Evolutionary conservation across 495 filamentous ascomycete species (phyloP).

Genomic region (Hypoxylon intermedium): DNA sequence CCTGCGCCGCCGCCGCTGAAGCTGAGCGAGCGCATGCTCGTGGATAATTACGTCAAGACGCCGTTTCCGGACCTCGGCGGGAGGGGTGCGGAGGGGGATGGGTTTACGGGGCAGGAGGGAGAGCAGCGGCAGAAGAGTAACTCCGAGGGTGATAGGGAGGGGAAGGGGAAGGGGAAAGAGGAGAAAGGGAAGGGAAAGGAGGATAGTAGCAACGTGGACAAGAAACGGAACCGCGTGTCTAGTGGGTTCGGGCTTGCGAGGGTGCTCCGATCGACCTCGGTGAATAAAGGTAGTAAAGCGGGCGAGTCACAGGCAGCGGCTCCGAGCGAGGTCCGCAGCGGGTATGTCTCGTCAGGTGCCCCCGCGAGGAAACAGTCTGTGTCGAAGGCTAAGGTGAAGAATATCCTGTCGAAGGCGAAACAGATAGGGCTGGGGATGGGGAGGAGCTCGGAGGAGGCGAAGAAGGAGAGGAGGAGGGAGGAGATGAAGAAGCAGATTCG

Average conservation of each 20-base stretch:
- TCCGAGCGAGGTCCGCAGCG: neutral
- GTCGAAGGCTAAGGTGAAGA: conserved; percentile 30
- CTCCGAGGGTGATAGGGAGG: neutral
- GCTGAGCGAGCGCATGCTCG: conserved; percentile 26
- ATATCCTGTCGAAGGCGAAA: conserved; percentile 34
- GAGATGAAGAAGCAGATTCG: conserved; percentile 36
- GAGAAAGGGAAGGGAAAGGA: neutral
- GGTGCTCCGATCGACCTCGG: neutral
- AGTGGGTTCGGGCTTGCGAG: conserved; percentile 13
- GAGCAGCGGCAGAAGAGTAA: neutral
- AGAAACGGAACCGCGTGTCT: conserved; percentile 20
- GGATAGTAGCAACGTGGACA: neutral
- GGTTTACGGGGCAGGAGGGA: neutral
- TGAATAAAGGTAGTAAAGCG: neutral
- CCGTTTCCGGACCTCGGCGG: conserved; percentile 18
- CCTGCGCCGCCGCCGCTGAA: conserved; percentile 35
- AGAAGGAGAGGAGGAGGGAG: conserved; percentile 33
- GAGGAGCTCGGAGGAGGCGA: conserved; percentile 28
- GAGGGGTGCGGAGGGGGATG: neutral
- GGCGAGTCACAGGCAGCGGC: neutral
- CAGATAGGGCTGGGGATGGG: conserved; percentile 20
- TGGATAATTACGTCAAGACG: conserved; percentile 33
- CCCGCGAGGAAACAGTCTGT: neutral
- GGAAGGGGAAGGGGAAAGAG: neutral
- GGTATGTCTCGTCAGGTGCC: neutral